Conservation (phyloP, 2,329 filamentous ascomycete species). For the Colletotrichum sp. region DNA sequence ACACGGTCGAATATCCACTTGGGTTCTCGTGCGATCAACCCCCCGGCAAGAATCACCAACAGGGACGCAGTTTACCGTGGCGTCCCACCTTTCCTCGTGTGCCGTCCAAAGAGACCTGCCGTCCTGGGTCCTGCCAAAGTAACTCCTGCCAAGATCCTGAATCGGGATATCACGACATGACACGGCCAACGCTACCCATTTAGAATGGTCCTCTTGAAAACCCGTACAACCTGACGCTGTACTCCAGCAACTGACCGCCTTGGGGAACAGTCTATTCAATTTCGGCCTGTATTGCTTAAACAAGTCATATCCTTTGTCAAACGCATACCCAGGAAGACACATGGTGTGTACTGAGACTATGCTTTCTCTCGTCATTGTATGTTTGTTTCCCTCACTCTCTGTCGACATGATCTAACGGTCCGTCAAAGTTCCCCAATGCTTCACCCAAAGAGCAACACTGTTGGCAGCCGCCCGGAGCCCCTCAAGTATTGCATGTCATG, state of each 20-base stretch:
- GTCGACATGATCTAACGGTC: neutral
- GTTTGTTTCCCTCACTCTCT: neutral
- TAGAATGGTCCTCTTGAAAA: neutral
- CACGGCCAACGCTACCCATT: neutral
- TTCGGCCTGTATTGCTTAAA: neutral
- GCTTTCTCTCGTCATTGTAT: neutral
- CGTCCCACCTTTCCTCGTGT: neutral
- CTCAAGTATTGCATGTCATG: neutral
- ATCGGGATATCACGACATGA: neutral
- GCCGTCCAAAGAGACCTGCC: neutral
- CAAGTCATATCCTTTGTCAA: neutral
- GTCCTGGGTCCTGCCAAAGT: neutral
- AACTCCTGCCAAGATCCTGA: neutral
- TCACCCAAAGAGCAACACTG: neutral
- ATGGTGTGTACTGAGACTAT: neutral
- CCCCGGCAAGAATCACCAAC: neutral
- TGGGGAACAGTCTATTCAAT: neutral
- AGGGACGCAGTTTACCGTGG: neutral
- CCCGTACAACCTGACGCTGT: neutral
- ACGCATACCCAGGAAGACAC: neutral
- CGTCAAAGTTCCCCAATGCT: neutral
- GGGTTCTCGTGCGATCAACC: neutral
- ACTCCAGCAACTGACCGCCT: neutral
- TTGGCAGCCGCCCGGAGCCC: accelerated
- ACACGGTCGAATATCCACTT: neutral